Evolutionary conservation across 2,329 filamentous ascomycete genomes (phyloP).

Genomic region (Colletotrichum incanum): DNA sequence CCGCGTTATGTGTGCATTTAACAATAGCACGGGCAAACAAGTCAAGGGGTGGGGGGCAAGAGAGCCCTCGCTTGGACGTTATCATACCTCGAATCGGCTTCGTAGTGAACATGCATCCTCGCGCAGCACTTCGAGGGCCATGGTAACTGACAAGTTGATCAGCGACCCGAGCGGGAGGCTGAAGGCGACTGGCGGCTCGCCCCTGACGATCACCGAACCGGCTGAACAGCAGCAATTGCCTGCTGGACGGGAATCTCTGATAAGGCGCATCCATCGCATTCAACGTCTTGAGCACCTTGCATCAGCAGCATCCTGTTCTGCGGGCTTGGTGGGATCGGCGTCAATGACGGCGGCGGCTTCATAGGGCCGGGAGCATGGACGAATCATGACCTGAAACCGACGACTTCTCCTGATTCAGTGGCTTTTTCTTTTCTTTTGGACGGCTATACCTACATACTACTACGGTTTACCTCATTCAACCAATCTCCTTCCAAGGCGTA

Average conservation of each 20-base stretch:
- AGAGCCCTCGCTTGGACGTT: neutral
- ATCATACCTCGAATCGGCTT: neutral
- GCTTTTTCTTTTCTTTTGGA: neutral
- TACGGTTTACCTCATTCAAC: neutral
- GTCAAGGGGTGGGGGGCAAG: neutral
- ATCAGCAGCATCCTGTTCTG: neutral
- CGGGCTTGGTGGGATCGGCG: constrained; percentile 4
- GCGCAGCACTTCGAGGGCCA: neutral
- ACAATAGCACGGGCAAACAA: neutral
- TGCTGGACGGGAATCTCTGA: neutral
- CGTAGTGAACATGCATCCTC: neutral
- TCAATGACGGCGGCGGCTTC: constrained; percentile 4
- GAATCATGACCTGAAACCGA: constrained; percentile 19
- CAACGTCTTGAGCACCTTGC: neutral
- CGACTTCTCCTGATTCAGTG: neutral
- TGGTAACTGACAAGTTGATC: neutral
- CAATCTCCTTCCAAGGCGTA: neutral
- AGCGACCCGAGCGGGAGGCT: constrained; percentile 9
- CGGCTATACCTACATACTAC: neutral
- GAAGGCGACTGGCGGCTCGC: constrained; percentile 5
- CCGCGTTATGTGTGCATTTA: neutral
- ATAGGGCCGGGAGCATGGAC: constrained; percentile 2
- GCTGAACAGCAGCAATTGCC: neutral
- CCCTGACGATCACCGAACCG: constrained; percentile 31
- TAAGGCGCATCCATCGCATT: constrained; percentile 2